Evolutionary conservation across 129 eudicot genomes (phyloP).

Genomic region (Flaveria ramosissima): DNA sequence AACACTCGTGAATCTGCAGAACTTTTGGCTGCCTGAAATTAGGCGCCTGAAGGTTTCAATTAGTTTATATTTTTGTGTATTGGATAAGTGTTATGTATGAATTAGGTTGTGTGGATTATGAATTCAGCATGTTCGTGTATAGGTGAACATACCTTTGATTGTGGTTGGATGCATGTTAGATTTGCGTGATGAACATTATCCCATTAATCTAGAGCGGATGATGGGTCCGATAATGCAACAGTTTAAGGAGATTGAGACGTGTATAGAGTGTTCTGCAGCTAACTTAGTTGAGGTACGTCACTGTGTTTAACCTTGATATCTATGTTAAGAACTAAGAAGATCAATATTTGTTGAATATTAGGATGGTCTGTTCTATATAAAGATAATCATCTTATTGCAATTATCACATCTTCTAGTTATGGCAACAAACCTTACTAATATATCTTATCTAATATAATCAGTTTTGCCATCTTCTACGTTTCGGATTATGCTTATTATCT

Average conservation of each 20-base stretch:
- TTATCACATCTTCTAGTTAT: too few relatives aligned
- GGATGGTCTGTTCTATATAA: too few relatives aligned
- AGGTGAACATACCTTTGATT: slow-evolving; percentile 81
- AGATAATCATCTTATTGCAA: neutral
- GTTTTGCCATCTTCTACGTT: too few relatives aligned
- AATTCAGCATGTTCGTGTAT: slow-evolving; percentile 7
- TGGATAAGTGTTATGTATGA: slow-evolving; percentile 13
- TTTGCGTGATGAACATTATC: slow-evolving; percentile 68
- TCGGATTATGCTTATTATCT: too few relatives aligned
- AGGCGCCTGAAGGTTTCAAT: slow-evolving; percentile 75
- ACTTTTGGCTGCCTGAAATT: slow-evolving; percentile 90
- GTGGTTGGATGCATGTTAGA: slow-evolving; percentile 96
- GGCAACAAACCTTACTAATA: too few relatives aligned
- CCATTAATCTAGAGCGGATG: slow-evolving; percentile 62
- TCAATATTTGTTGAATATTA: too few relatives aligned
- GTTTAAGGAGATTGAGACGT: slow-evolving; percentile 95
- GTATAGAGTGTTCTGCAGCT: slow-evolving; percentile 97
- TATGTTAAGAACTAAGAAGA: too few relatives aligned
- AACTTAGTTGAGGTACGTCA: slow-evolving; percentile 77
- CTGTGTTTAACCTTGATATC: slow-evolving; percentile 13
- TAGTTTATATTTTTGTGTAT: neutral
- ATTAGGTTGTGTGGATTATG: slow-evolving; percentile 8
- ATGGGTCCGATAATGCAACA: slow-evolving; percentile 91
- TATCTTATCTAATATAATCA: too few relatives aligned
- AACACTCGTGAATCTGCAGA: slow-evolving; percentile 58